phyloP scores from a whole-genome alignment of 495 filamentous ascomycete species.

The Glarea lozoyensis region DNA sequence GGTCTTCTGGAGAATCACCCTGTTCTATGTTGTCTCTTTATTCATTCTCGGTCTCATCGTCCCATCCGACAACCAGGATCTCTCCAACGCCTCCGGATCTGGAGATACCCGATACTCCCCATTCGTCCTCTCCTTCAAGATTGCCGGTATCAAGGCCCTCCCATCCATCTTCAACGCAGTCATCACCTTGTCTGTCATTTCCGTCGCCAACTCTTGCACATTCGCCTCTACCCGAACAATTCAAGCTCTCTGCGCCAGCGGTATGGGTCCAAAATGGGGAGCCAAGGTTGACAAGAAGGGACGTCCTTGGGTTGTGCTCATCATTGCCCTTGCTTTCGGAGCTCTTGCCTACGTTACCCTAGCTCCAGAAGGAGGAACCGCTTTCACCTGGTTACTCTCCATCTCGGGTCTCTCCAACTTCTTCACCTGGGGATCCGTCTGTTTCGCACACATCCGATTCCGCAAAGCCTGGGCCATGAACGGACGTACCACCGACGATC shows the following conservation, averaged over 20 bases:
- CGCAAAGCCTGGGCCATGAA: conserved; percentile 67
- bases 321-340: conserved; percentile 44
- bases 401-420: conserved; percentile 82
- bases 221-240: conserved; percentile 56
- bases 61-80: conserved; percentile 21
- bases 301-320: conserved; percentile 43
- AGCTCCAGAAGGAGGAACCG: conserved; percentile 30
- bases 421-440: conserved; percentile 91
- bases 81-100: conserved; percentile 24
- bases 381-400: conserved; percentile 84
- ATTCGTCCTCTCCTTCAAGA: conserved; percentile 58
- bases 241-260: conserved; percentile 46
- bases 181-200: conserved; percentile 51
- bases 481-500: conserved; percentile 61
- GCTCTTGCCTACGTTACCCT: conserved; percentile 47
- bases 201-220: conserved; percentile 54
- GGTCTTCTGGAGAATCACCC: conserved; percentile 77
- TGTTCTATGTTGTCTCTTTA: conserved; percentile 68
- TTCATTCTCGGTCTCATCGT: conserved; percentile 53
- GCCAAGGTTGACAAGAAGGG: conserved; percentile 49
- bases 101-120: conserved; percentile 50
- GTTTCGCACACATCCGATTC: conserved; percentile 85
- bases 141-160: conserved; percentile 56
- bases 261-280: conserved; percentile 50
- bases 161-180: conserved; percentile 65